phyloP scores from a whole-genome alignment of 2,329 filamentous ascomycete genomes.

The Penicillium sp. region DNA sequence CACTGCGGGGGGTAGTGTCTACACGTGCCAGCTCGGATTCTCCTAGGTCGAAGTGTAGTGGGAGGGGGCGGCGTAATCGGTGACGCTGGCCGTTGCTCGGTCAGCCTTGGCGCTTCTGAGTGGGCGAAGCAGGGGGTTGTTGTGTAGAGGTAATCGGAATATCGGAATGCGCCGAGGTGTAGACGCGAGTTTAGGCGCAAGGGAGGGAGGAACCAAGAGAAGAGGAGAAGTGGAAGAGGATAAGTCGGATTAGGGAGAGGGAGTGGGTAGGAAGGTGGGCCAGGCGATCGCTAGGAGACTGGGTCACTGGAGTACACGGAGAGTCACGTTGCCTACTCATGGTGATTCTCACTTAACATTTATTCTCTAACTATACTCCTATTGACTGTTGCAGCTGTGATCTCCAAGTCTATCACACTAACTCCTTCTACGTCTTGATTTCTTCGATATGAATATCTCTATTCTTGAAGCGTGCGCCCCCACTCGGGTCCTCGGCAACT shows the following conservation, averaged over 20 bases:
- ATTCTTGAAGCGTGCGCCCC: conserved; percentile 5
- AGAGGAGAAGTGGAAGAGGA: conserved; percentile 9
- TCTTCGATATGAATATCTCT: not conserved
- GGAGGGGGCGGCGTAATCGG: conserved; percentile 13
- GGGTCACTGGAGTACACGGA: conserved; percentile 18
- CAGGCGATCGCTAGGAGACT: conserved; percentile 22
- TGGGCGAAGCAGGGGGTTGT: conserved; percentile 11
- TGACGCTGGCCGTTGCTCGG: conserved; percentile 20
- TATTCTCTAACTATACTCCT: too few species aligned
- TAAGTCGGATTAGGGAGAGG: conserved; percentile 19
- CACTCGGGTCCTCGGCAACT: conserved; percentile 19
- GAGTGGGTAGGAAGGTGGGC: conserved; percentile 24
- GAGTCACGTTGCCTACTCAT: conserved; percentile 26
- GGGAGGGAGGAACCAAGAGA: not conserved
- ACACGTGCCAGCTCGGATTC: conserved; percentile 10
- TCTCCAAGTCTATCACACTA: not conserved
- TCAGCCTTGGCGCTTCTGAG: conserved; percentile 23
- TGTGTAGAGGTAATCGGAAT: not conserved
- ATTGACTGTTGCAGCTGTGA: too few species aligned
- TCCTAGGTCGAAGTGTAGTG: conserved; percentile 12
- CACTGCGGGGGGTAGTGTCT: conserved; percentile 15
- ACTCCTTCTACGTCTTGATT: not conserved
- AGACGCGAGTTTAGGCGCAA: conserved; percentile 3
- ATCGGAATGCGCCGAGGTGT: not conserved
- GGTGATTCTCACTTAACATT: not conserved